Conservation (phyloP, 129 eudicot species). For the Centella asiatica region DNA sequence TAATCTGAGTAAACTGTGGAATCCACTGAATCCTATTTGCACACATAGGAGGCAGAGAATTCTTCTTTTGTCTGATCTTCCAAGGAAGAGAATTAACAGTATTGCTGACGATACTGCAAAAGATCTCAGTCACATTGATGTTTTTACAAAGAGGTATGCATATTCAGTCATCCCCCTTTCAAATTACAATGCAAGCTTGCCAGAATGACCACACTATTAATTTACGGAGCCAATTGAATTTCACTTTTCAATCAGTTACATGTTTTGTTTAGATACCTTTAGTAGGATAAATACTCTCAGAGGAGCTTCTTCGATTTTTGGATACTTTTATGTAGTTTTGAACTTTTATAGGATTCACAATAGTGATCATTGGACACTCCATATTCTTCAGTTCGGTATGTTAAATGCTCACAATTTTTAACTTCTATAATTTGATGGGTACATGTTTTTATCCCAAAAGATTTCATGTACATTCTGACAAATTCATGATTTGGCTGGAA, state of each 20-base stretch:
- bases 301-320: background rate
- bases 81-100: conserved; percentile 85
- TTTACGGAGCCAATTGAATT: background rate
- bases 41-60: conserved; percentile 81
- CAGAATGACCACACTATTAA: background rate
- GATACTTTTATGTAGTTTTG: background rate
- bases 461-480: too few relatives aligned
- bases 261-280: background rate
- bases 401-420: too few relatives aligned
- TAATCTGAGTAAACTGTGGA: conserved; percentile 2
- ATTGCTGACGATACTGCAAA: conserved; percentile 67
- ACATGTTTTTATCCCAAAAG: too few relatives aligned
- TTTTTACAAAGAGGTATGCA: conserved; percentile 80
- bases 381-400: too few relatives aligned
- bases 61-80: conserved; percentile 89
- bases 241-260: background rate
- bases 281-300: background rate
- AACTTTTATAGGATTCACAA: background rate
- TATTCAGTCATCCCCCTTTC: background rate
- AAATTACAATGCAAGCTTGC: background rate
- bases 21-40: conserved; percentile 12
- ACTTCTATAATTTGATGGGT: too few relatives aligned
- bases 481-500: too few relatives aligned
- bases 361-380: too few relatives aligned
- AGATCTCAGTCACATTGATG: conserved; percentile 81